Percentiles rank a stretch among this genome's conserved stretches.
These are phyloP conservation scores for Rhododendron molle DNA, from an alignment of 148 eudicot species.

Conservation along the genomic window DNA sequence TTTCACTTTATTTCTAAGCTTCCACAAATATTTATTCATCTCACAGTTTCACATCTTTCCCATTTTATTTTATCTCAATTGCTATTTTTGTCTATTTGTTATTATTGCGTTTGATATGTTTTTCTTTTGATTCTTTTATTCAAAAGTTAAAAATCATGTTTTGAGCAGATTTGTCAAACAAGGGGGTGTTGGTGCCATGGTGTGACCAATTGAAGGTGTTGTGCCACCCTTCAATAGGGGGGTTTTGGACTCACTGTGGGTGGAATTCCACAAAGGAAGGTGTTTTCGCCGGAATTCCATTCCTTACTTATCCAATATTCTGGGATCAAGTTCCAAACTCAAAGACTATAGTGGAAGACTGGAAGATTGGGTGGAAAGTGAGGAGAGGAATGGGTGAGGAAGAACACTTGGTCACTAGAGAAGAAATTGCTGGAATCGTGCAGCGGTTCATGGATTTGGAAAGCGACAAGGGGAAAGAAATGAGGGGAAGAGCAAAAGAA, in stretches of 20 bases:
- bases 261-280: constrained; percentile 21
- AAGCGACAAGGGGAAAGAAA: constrained; percentile 19
- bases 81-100: neutral
- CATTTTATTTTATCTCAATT: neutral
- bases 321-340: constrained; percentile 12
- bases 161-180: neutral
- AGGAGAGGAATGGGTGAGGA: constrained; percentile 1
- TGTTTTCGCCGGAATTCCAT: constrained; percentile 7
- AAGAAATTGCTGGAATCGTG: constrained; percentile 7
- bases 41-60: neutral
- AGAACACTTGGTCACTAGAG: neutral
- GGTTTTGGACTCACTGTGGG: constrained; percentile 15
- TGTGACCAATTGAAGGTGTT: constrained; percentile 46
- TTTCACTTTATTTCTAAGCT: neutral
- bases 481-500: constrained; percentile 20
- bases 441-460: constrained; percentile 14
- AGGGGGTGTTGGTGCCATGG: constrained; percentile 36
- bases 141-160: neutral
- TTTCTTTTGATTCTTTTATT: neutral
- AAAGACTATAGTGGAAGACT: constrained; percentile 11
- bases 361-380: constrained; percentile 19
- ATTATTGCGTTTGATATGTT: neutral
- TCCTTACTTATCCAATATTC: constrained; percentile 13
- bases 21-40: neutral
- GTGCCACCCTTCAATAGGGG: constrained; percentile 10